These are phyloP conservation scores for Exutisphaerella laricina DNA, from an alignment of 2,329 filamentous ascomycete genomes.

Conservation along the genomic window DNA sequence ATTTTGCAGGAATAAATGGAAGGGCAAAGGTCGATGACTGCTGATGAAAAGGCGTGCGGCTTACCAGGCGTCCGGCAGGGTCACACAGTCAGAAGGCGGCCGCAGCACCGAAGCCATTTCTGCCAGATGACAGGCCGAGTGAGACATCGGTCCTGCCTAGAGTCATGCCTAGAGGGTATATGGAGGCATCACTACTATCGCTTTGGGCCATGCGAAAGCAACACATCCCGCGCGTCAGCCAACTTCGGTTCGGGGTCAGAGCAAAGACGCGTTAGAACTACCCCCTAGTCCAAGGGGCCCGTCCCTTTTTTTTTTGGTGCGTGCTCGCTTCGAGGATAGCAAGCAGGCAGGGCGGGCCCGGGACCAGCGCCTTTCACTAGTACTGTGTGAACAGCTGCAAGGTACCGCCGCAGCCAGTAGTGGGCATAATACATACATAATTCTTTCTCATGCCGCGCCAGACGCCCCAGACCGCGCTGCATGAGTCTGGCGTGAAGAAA, in stretches of 20 bases:
- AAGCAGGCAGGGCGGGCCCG: neutral
- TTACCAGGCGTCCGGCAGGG: neutral
- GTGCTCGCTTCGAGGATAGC: neutral
- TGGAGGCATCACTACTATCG: neutral
- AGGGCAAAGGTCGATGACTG: neutral
- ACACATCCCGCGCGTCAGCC: constrained; percentile 3
- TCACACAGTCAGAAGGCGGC: constrained; percentile 5
- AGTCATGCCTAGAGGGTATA: neutral
- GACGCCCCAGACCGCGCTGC: constrained; percentile 1
- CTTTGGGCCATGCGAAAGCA: neutral
- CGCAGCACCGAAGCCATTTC: constrained; percentile 3
- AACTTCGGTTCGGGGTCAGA: neutral
- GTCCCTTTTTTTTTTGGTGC: too few relatives aligned
- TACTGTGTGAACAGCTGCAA: constrained; percentile 2
- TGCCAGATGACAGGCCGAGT: constrained; percentile 2
- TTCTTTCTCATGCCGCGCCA: neutral
- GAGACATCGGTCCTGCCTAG: neutral
- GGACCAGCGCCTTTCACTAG: too few relatives aligned
- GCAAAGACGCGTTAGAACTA: neutral
- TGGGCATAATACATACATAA: too few relatives aligned
- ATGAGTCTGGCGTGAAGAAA: neutral
- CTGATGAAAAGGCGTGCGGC: constrained; percentile 1
- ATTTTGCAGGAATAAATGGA: neutral
- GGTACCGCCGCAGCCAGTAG: neutral
- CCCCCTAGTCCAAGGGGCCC: neutral